Evolutionary conservation across 225 moss, liverwort and hornwort genomes (phyloP).

Genomic region (Pseudisothecium myosuroides): DNA sequence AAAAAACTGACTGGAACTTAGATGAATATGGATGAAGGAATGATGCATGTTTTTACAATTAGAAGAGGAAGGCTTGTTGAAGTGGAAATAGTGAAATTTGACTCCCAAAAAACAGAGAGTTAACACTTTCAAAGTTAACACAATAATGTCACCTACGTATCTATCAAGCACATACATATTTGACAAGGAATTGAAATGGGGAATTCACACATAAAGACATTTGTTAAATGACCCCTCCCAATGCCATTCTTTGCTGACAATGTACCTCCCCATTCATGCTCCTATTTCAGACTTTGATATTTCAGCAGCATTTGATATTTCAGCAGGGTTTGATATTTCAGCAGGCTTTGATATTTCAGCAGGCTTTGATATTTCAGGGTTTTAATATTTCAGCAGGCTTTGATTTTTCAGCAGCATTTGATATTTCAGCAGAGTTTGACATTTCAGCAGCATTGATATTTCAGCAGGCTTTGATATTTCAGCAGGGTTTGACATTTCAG

Average conservation of each 20-base stretch:
- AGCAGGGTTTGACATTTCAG: no score
- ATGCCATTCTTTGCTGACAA: no score
- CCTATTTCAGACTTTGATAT: no score
- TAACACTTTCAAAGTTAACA: not conserved
- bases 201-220: not conserved
- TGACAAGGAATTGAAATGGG: not conserved
- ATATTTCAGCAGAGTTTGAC: no score
- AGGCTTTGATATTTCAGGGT: no score
- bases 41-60: not conserved
- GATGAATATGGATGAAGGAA: not conserved
- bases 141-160: not conserved
- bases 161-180: not conserved
- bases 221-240: not conserved
- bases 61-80: not conserved
- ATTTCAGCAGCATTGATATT: no score
- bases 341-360: not conserved
- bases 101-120: not conserved
- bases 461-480: no score
- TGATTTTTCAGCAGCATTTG: no score
- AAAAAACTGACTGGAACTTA: not conserved
- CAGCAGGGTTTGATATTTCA: no score
- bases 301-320: not conserved
- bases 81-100: not conserved
- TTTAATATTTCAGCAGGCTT: no score
- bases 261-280: not conserved